These are phyloP conservation scores for Bothriochloa decipiens DNA, from an alignment of 176 grass and related monocot genomes.

Conservation along the genomic window DNA sequence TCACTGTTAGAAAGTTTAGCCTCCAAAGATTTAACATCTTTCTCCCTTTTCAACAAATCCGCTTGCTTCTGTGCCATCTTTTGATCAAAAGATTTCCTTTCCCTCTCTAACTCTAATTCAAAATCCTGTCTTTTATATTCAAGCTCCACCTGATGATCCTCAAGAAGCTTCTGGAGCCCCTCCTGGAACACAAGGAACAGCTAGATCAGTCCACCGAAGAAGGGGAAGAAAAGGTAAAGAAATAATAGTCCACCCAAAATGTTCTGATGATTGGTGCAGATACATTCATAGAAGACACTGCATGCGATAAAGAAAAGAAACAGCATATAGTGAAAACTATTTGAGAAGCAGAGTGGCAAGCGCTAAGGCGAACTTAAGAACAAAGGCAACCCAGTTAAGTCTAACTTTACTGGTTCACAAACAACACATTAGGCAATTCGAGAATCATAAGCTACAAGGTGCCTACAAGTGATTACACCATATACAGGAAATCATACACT, in stretches of 20 bases:
- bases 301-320: background rate
- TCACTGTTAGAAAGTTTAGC: conserved; percentile 64
- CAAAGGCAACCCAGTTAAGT: background rate
- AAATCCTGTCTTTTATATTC: conserved; percentile 74
- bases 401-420: background rate
- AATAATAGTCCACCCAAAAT: background rate
- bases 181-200: conserved; percentile 47
- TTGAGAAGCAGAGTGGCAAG: background rate
- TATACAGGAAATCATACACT: background rate
- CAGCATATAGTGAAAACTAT: background rate
- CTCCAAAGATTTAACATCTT: conserved; percentile 58
- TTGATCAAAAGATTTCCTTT: conserved; percentile 66
- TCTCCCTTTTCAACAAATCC: conserved; percentile 70
- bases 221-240: background rate
- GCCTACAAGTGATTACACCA: background rate
- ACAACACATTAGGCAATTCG: background rate
- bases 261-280: background rate
- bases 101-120: conserved; percentile 66
- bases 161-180: conserved; percentile 82
- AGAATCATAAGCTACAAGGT: background rate
- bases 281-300: background rate
- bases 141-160: conserved; percentile 69
- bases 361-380: background rate
- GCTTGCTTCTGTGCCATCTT: conserved; percentile 56
- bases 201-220: conserved; percentile 33